phyloP scores from a whole-genome alignment of 371 early-diverging fungal genomes.

The Capniomyces stellatus region DNA sequence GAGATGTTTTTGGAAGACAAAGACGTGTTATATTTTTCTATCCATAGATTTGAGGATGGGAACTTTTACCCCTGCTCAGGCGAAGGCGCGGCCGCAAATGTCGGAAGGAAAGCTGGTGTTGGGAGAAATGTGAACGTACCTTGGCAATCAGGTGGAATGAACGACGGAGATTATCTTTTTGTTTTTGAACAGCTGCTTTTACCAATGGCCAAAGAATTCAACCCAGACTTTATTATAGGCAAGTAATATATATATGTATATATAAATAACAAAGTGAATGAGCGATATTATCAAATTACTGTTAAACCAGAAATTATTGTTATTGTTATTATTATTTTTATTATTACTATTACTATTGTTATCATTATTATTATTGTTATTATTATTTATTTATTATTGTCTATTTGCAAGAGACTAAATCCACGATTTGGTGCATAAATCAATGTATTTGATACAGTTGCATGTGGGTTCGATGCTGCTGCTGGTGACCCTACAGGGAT shows the following conservation, averaged over 20 bases:
- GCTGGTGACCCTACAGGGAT: conserved; percentile 67
- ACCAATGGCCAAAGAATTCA: conserved; percentile 66
- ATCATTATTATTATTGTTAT: no score
- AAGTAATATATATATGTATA: conserved; percentile 22
- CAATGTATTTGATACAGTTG: no score
- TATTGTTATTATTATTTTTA: no score
- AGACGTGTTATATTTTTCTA: conserved; percentile 59
- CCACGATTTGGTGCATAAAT: no score
- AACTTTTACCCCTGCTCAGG: conserved; percentile 53
- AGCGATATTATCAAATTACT: conserved; percentile 5
- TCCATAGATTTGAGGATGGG: conserved; percentile 68
- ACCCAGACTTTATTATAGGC: conserved; percentile 55
- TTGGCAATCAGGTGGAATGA: conserved; percentile 58
- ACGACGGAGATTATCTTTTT: conserved; percentile 71
- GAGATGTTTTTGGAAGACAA: conserved; percentile 53
- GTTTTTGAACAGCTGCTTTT: conserved; percentile 58
- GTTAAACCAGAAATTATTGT: no score
- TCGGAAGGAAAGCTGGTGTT: conserved; percentile 45
- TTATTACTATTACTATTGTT: no score
- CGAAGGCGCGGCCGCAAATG: conserved; percentile 30
- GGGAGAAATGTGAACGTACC: conserved; percentile 74
- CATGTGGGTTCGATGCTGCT: conserved; percentile 87
- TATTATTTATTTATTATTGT: no score
- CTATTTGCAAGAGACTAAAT: no score
- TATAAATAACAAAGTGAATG: not conserved